phyloP scores from a whole-genome alignment of 2,329 filamentous ascomycete species.

The Colletotrichum noveboracense region DNA sequence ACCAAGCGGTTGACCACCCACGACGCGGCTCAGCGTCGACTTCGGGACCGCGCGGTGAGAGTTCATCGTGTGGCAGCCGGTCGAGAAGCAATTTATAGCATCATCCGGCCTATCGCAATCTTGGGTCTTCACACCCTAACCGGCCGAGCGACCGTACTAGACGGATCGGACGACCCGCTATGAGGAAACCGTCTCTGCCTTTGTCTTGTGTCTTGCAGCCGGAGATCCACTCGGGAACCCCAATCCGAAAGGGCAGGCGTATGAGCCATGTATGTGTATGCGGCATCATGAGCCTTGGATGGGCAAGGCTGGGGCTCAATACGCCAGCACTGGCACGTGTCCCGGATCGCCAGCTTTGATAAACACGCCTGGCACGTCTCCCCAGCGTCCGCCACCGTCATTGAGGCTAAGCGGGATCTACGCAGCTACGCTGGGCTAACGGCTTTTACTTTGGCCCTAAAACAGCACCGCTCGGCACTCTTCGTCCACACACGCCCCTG shows the following conservation, averaged over 20 bases:
- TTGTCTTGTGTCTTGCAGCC: not conserved
- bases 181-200: not conserved
- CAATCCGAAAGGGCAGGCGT: not conserved
- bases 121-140: not conserved
- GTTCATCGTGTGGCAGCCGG: constrained; percentile 3
- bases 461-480: constrained; percentile 19
- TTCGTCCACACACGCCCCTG: not conserved
- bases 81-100: constrained; percentile 11
- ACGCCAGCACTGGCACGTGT: constrained; percentile 1
- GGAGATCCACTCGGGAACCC: not conserved
- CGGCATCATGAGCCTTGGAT: not conserved
- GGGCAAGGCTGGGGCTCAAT: not conserved
- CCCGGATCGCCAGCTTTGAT: constrained; percentile 7
- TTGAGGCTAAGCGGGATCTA: constrained; percentile 12
- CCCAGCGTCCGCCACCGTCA: not conserved
- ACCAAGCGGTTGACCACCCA: not conserved
- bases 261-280: not conserved
- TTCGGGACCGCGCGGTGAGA: constrained; percentile 1
- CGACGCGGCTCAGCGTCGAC: not conserved
- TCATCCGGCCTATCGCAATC: not conserved
- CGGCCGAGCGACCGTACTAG: constrained; percentile 5
- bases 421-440: constrained; percentile 17
- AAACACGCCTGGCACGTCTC: not conserved
- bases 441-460: constrained; percentile 13
- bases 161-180: not conserved